Base-by-base conservation (phyloP, 192 early-diverging fungal genomes). In the Mortierella antarctica region DNA sequence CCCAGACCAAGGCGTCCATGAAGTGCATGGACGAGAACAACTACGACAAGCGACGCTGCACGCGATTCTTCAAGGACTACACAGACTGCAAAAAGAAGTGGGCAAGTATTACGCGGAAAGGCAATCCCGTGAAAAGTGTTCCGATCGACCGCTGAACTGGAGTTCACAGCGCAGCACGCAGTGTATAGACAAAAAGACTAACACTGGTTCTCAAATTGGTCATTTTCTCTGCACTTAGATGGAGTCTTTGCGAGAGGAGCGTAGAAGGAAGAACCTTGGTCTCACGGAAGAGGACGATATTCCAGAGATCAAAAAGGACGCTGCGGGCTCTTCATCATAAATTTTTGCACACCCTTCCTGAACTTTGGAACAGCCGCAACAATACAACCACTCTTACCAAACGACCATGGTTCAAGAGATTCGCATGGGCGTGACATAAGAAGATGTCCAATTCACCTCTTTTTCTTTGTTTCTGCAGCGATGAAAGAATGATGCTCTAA, bases 41-140 rank as follows among this genome's bases (percentile, higher is more conserved):
- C 41, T 87, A 85, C 50, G 85, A 87, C 59, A 87, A 87, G 58
- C 48, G 57, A 8, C 68, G 82, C 18, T 89, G 88, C 47, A 82
- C 86, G 56, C 76, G 75, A 51, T 86, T 75, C 64, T 89, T 87
- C 54, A 71, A 87, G 46, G 82, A 86, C 42, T 89, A 87, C 52
- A 71, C 79, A 53, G 88, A 89, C 61, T 89, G 88, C 64, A 89
- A 89, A 62, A 86, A 86, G 74, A 83, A 87, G 74, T 89, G 88
- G 88, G 88, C 13, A 23, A 8, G 31, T 18, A 56, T 23, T 56
- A 56, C n/a, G 54, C 21, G 1, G 54, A 56, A 56, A 23, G 31
- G 31, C 8, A 13, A 53, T 15, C 52, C 52, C 7, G 12, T 7
- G 7, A 56, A 21, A 23, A 23, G 31, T 56, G 18, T 56, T 56